These are phyloP conservation scores for Ustulina deusta DNA, from an alignment of 2,329 filamentous ascomycete genomes.

Conservation along the genomic window DNA sequence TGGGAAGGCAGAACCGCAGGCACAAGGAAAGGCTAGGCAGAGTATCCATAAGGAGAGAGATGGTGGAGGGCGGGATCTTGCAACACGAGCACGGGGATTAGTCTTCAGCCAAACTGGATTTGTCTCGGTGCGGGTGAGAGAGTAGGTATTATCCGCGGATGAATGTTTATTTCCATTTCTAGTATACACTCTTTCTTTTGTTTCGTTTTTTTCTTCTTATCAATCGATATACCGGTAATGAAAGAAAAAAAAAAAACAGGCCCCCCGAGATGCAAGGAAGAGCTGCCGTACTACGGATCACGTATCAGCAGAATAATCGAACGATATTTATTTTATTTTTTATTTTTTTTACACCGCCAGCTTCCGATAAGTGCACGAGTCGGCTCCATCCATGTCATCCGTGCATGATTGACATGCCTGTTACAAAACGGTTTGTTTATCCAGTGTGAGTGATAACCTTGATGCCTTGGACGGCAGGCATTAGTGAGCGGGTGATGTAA, in stretches of 20 bases:
- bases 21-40: background rate
- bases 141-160: background rate
- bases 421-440: constrained; percentile 3
- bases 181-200: background rate
- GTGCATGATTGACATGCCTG: constrained; percentile 23
- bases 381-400: constrained; percentile 27
- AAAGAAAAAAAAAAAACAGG: background rate
- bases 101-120: background rate
- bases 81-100: background rate
- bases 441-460: background rate
- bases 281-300: constrained; percentile 12
- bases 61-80: background rate
- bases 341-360: constrained; percentile 6
- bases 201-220: background rate
- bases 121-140: background rate
- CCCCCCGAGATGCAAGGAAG: constrained; percentile 18
- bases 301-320: constrained; percentile 22
- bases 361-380: constrained; percentile 20
- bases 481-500: constrained; percentile 1
- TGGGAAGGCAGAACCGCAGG: constrained; percentile 2
- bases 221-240: background rate
- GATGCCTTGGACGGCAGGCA: background rate
- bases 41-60: background rate
- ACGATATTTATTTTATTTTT: too few relatives aligned
- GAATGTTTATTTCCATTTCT: too few relatives aligned